Evolutionary conservation across 164 flowering plant genomes (phyloP).

Genomic region (Saururus chinensis): DNA sequence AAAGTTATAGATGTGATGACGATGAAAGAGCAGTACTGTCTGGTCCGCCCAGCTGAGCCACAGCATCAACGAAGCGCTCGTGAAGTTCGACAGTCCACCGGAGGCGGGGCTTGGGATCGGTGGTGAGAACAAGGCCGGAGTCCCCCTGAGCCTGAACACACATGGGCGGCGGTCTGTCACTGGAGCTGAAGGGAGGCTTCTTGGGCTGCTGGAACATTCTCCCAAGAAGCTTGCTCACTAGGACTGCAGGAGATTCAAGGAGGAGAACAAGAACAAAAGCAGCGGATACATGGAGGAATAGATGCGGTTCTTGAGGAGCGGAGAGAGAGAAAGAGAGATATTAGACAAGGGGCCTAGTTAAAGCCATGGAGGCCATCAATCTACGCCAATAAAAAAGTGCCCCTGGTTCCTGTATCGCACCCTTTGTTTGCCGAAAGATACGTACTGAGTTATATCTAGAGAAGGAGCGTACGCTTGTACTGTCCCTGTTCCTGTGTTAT

Average conservation of each 20-base stretch:
- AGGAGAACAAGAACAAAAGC: conserved; percentile 40
- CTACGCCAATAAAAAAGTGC: conserved; percentile 4
- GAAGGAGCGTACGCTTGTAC: conserved; percentile 1
- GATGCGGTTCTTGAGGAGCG: conserved; percentile 55
- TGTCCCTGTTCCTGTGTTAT: neutral
- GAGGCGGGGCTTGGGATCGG: conserved; percentile 98
- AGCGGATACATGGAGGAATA: conserved; percentile 45
- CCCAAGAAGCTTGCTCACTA: conserved; percentile 13
- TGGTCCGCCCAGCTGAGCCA: conserved; percentile 97
- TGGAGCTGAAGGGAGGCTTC: conserved; percentile 79
- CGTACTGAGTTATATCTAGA: conserved; percentile 5
- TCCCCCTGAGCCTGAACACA: conserved; percentile 68
- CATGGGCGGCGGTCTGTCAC: conserved; percentile 41
- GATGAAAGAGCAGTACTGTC: conserved; percentile 44
- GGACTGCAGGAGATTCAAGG: conserved; percentile 56
- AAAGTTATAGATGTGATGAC: neutral
- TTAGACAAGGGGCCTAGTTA: conserved; percentile 1
- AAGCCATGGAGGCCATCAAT: conserved; percentile 9
- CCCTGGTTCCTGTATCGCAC: conserved; percentile 15
- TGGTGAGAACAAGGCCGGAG: conserved; percentile 96
- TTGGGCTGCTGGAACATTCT: conserved; percentile 81
- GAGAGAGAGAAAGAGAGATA: too few species aligned
- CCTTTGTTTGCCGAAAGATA: conserved; percentile 31
- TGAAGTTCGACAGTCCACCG: conserved; percentile 99
- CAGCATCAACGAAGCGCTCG: conserved; percentile 96